Evolutionary conservation across 805 yeast genomes (phyloP), one percentile per base, ranked within the genome.

Genomic region (Saccharomycopsis sp.): DNA sequence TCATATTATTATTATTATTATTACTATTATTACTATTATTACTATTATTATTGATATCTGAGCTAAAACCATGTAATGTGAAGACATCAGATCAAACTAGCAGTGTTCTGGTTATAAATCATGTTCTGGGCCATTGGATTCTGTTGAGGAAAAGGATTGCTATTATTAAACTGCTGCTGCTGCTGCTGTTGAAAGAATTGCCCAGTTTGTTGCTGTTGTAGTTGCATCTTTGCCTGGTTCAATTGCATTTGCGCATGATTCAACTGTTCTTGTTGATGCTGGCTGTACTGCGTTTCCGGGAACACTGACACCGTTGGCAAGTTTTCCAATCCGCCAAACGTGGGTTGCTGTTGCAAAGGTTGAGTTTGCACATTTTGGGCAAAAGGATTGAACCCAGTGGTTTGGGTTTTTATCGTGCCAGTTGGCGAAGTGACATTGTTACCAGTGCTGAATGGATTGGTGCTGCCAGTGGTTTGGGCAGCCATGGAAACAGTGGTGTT

Each of bases 261-360:
- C 13, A 42, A 20, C 16, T 17, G 15, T 19, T 12, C 16, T 21
- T 46, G 48, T 2, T 35, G 31, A 13, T 25, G n/a, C 18, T 26
- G 30, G 29, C 62, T 67, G 39, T 60, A 62, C 50, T 71, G 73
- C 6, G 83, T 76, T 50, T 77, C 76, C 0, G 84, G 85, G 51
- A 79, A 81, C 6, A 78, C 82, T 2, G 86, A 73, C 3, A 71
- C 61, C 1, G 87, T 80, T 7, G 79, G 79, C 33, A 80, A 56
- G 38, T 63, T 62, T 53, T 81, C 88, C 45, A 77, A 65, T 0
- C 88, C 89, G 3, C 88, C 89, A 25, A 85, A 81, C 2, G 86
- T 79, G 2, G 75, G 69, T 52, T 74, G 80, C 12, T 67, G 61
- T 51, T 64, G 60, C 50, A 70, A 37, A 3, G 44, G 42, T 20